phyloP scores from a whole-genome alignment of 1,284 basidiomycete genomes.

The Sphaerobolus stellatus region DNA sequence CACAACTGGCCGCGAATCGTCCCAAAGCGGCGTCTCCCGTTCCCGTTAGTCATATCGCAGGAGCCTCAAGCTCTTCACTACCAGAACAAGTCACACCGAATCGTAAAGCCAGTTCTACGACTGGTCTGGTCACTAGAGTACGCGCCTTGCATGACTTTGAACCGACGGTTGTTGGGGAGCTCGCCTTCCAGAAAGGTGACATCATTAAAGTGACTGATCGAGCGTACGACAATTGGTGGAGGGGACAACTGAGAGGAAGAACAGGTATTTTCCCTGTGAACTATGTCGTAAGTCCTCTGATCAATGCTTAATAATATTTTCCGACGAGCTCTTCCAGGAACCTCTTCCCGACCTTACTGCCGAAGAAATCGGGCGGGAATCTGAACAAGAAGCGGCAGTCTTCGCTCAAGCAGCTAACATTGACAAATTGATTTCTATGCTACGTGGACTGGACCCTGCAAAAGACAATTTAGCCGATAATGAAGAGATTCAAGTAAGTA shows the following conservation, averaged over 20 bases:
- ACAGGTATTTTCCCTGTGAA: slow-evolving; percentile 99
- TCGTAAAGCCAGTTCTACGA: slow-evolving; percentile 33
- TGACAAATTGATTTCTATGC: slow-evolving; percentile 81
- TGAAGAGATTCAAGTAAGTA: slow-evolving; percentile 84
- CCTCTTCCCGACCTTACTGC: slow-evolving; percentile 84
- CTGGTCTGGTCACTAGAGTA: slow-evolving; percentile 70
- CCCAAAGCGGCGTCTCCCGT: slow-evolving; percentile 19
- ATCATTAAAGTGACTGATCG: slow-evolving; percentile 95
- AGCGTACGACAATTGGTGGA: slow-evolving; percentile 98
- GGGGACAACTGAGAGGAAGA: slow-evolving; percentile 87
- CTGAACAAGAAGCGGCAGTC: slow-evolving; percentile 85
- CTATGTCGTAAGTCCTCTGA: slow-evolving; percentile 72
- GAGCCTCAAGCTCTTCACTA: slow-evolving; percentile 19
- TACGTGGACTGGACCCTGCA: slow-evolving; percentile 73
- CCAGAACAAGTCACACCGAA: too few relatives aligned
- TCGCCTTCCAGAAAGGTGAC: slow-evolving; percentile 92
- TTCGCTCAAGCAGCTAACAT: slow-evolving; percentile 85
- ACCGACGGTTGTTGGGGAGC: slow-evolving; percentile 86
- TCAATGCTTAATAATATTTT: neutral
- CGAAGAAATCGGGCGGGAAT: slow-evolving; percentile 78
- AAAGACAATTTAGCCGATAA: slow-evolving; percentile 90
- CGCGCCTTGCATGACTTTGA: slow-evolving; percentile 90
- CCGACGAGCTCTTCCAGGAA: slow-evolving; percentile 57
- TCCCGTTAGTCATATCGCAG: slow-evolving; percentile 22
- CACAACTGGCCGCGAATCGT: slow-evolving; percentile 22